phyloP scores from a whole-genome alignment of 1,139 yeast species.

The Zygoascus sp. region DNA sequence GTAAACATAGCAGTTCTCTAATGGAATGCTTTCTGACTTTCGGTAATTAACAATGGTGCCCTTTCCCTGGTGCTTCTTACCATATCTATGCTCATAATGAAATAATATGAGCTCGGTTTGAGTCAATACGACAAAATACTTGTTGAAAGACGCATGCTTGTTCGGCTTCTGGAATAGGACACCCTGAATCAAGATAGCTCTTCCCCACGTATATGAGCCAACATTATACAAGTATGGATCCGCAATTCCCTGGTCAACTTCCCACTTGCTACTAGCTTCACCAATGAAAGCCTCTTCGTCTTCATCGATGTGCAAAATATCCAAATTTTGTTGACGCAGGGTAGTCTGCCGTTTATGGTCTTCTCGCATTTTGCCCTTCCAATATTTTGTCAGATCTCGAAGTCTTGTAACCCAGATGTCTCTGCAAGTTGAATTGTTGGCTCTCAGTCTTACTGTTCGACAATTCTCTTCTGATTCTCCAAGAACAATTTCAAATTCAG shows the following conservation, averaged over 20 bases:
- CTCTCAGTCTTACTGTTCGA: slow-evolving; percentile 47
- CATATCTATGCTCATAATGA: slow-evolving; percentile 2
- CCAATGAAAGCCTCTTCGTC: slow-evolving; percentile 54
- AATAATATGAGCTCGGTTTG: slow-evolving; percentile 61
- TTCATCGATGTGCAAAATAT: slow-evolving; percentile 49
- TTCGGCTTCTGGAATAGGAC: slow-evolving; percentile 60
- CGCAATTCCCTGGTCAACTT: slow-evolving; percentile 49
- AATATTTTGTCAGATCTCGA: slow-evolving; percentile 46
- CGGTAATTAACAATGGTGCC: slow-evolving; percentile 24
- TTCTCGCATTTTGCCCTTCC: slow-evolving; percentile 50
- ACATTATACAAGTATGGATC: slow-evolving; percentile 52
- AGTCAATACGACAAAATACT: slow-evolving; percentile 58
- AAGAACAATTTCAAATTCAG: slow-evolving; percentile 48
- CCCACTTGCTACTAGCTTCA: slow-evolving; percentile 51
- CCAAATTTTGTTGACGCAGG: slow-evolving; percentile 46
- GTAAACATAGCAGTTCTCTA: slow-evolving; percentile 67
- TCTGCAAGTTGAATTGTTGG: slow-evolving; percentile 47
- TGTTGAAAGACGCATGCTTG: slow-evolving; percentile 61
- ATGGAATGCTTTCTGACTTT: slow-evolving; percentile 41
- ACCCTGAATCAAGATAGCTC: slow-evolving; percentile 59
- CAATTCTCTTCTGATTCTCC: slow-evolving; percentile 46
- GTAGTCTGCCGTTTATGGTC: slow-evolving; percentile 39
- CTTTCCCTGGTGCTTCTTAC: slow-evolving; percentile 29
- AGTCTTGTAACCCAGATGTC: slow-evolving; percentile 64
- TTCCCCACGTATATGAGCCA: slow-evolving; percentile 54